These are phyloP conservation scores for Stephanodiscus minutulus DNA, from an alignment of 108 stramenopile genomes.

Conservation along the genomic window DNA sequence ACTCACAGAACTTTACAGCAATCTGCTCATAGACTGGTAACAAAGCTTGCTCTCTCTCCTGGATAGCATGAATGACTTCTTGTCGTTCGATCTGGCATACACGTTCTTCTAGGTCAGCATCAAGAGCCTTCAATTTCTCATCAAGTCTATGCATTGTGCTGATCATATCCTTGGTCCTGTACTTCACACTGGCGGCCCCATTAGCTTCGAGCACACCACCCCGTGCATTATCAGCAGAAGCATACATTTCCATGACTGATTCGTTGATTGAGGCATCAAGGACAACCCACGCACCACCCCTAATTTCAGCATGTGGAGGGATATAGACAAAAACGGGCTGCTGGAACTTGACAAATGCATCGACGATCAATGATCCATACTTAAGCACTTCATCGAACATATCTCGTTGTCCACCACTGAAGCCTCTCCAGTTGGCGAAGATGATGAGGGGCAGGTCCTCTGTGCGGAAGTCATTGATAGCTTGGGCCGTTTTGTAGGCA, in stretches of 20 bases:
- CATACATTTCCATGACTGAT: constrained; percentile 98
- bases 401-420: constrained; percentile 98
- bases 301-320: constrained; percentile 97
- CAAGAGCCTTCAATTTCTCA: constrained; percentile 73
- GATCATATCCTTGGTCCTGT: constrained; percentile 90
- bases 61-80: constrained; percentile 37
- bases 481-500: constrained; percentile 99
- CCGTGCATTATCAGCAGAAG: constrained; percentile 76
- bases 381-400: constrained; percentile 99
- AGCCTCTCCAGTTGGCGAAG: constrained; percentile 99
- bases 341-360: constrained; percentile 95
- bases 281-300: constrained; percentile 99
- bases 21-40: constrained; percentile 94
- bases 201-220: constrained; percentile 99
- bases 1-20: constrained; percentile 98
- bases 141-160: constrained; percentile 96
- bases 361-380: constrained; percentile 98
- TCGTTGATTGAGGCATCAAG: constrained; percentile 99
- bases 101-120: constrained; percentile 59
- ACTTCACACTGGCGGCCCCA: constrained; percentile 97
- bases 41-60: constrained; percentile 79
- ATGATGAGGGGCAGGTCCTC: constrained; percentile 98
- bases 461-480: constrained; percentile 97
- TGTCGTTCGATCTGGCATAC: constrained; percentile 50
- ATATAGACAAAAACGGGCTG: constrained; percentile 99